Base-by-base conservation (phyloP, 352 stramenopile species). In the Phytophthora sp. region DNA sequence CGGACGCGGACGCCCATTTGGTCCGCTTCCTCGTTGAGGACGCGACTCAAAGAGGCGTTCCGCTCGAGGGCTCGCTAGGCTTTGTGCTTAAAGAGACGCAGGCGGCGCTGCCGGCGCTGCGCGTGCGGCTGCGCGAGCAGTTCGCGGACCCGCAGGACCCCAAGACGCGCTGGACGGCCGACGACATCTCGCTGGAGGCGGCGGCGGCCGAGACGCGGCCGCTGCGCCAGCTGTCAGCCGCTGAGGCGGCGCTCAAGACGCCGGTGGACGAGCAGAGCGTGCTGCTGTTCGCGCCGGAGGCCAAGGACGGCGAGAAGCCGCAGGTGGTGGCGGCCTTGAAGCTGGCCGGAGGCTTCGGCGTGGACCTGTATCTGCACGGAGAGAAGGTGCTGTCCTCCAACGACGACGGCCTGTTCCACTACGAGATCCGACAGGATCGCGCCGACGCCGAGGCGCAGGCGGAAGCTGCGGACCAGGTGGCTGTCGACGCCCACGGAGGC, bases 391-490 rank as follows among this genome's bases (percentile, higher is more conserved):
- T 94, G 13, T 84, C 79, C 20, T 80, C 79, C 26, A 94, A 94
- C 62, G 69, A 69, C 32, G 64, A 90, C 32, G 58, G 79, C 11
- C 72, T 89, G 34, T 88, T 94, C 61, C 78, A 94, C 67, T 94
- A 85, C 50, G 82, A 94, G 49, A 63, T 79, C 8, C 83, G 83
- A 23, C 79, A 89, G 32, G 90, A 98, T 62, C 82, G 95, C 4
- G 54, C 50, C 4, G 62, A 59, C 8, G 68, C 75, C 0, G 62
- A 66, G 10, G 60, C 53, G 4, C 58, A 66, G 15, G 56, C 78
- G 62, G 53, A 55, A 68, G 23, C 54, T 39, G 37, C 28, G 18
- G 69, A 72, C 17, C 61, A 71, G 66, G 59, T 35, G 31, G 62
- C 76, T 4, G 58, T 76, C 13, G 85, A 97, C 57, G 77, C 90